These are phyloP conservation scores for Decorospora gaudefroyi DNA, from an alignment of 2,329 filamentous ascomycete species.

Conservation along the genomic window DNA sequence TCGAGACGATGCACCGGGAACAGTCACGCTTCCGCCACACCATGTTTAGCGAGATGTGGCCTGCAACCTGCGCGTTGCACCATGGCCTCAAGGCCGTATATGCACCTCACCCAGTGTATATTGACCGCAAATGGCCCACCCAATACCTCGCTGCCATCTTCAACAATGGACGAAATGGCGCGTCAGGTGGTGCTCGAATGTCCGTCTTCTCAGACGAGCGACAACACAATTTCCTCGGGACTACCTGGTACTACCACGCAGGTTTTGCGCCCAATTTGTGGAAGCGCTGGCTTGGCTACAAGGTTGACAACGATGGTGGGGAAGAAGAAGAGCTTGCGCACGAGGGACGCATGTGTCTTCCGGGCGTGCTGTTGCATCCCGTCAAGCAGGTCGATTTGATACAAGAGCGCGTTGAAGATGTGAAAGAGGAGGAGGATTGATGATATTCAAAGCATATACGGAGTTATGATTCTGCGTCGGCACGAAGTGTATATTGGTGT, in stretches of 20 bases:
- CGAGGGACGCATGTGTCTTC: constrained; percentile 57
- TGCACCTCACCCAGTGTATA: constrained; percentile 61
- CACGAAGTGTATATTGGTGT: no score
- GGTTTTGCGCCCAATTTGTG: constrained; percentile 59
- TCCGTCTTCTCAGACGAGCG: constrained; percentile 57
- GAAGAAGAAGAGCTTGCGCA: constrained; percentile 50
- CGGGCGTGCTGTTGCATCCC: constrained; percentile 55
- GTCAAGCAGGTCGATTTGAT: constrained; percentile 57
- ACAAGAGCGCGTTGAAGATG: constrained; percentile 40
- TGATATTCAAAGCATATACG: no score
- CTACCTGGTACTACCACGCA: constrained; percentile 60
- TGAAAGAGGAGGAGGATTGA: not conserved
- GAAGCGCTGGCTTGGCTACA: constrained; percentile 61
- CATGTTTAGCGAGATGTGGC: constrained; percentile 83
- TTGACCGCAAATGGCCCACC: constrained; percentile 61
- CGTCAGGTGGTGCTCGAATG: constrained; percentile 55
- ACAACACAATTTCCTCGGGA: constrained; percentile 59
- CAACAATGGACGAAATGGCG: constrained; percentile 60
- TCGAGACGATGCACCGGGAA: constrained; percentile 75
- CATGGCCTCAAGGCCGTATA: constrained; percentile 79
- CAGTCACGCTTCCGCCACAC: constrained; percentile 68
- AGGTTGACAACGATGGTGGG: constrained; percentile 57
- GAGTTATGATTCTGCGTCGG: no score
- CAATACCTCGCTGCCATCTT: constrained; percentile 60
- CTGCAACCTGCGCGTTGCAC: constrained; percentile 69